A percentile compares a stretch with the other conserved stretches of the same genome.
Evolutionary conservation across 768 basidiomycete genomes (phyloP).

Genomic region (Boletus pseudo-olivaceus): DNA sequence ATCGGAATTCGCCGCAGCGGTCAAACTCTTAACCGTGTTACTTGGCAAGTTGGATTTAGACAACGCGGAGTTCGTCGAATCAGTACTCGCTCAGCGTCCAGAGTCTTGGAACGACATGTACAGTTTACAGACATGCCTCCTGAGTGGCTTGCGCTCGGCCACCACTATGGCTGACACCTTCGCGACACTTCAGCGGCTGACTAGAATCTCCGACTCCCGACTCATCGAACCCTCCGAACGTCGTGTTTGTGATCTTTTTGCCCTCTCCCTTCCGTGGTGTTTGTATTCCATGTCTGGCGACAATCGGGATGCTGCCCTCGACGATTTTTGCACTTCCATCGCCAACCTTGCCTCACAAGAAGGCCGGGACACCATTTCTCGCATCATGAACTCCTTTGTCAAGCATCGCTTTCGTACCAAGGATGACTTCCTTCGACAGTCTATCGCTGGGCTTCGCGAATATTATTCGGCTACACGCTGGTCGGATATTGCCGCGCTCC

Average conservation of each 20-base stretch:
- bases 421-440: conserved; percentile 92
- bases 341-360: conserved; percentile 68
- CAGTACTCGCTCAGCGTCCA: conserved; percentile 67
- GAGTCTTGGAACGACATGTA: conserved; percentile 63
- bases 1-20: conserved; percentile 66
- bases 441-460: conserved; percentile 79
- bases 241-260: conserved; percentile 79
- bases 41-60: conserved; percentile 69
- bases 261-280: conserved; percentile 84
- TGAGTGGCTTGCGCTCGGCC: conserved; percentile 80
- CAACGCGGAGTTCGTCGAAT: conserved; percentile 62
- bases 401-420: conserved; percentile 85
- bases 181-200: conserved; percentile 58
- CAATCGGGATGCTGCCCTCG: conserved; percentile 52
- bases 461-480: conserved; percentile 74
- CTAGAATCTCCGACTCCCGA: conserved; percentile 55
- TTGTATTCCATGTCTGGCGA: conserved; percentile 73
- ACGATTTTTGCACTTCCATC: conserved; percentile 71
- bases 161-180: conserved; percentile 65
- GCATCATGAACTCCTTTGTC: conserved; percentile 87
- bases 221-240: conserved; percentile 70
- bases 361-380: conserved; percentile 72
- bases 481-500: conserved; percentile 77
- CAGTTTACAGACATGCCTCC: conserved; percentile 64
- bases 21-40: conserved; percentile 62